Base-by-base conservation (phyloP, 2,329 filamentous ascomycete genomes). In the Trichoderma simmonsii region DNA sequence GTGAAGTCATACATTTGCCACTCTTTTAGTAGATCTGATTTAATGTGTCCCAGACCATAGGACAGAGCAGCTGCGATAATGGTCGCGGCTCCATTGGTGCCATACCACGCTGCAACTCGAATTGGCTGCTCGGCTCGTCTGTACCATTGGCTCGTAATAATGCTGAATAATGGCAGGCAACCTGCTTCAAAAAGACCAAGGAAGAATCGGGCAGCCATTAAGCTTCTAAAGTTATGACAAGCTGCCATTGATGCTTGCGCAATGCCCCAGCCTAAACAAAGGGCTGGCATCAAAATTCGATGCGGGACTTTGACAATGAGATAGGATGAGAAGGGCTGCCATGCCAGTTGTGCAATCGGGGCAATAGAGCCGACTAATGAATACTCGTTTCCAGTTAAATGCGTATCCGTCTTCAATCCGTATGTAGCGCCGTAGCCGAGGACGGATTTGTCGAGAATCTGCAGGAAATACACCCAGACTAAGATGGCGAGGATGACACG, bases 41-140 rank as follows among this genome's bases (percentile, higher is more conserved):
- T 21, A 21, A 48, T 48, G 2, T 48, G 43, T 21, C 43, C 43
- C 21, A 91, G 79, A 0, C 87, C 88, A 72, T 85, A 90, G 0
- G 88, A 88, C 14, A 89, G 76, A 1, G 84, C 82, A 0, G 86
- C 87, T 0, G 87, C 89, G 9, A 89, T 78, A 59, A 91, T 88
- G 7, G 85, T 89, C 0, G 87, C 87, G 0, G 86, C 73, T 0
- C 88, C 88, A 66, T 88, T 91, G 0, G 88, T 90, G 6, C 87
- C 83, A 74, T 92, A 92, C 90, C 90, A 92, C 24, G 86, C 85
- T 0, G 89, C 88, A 3, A 91, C 85, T 0, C 90, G 84, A 28
- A 90, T 78, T 0, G 90, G 89, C 78, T 92, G 90, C 75, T 92
- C 89, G 57, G 80, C 79, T 0, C 82, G 78, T 1, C 82, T 76